Evolutionary conservation across 805 yeast species (phyloP).

Genomic region (Starmerella bombi): DNA sequence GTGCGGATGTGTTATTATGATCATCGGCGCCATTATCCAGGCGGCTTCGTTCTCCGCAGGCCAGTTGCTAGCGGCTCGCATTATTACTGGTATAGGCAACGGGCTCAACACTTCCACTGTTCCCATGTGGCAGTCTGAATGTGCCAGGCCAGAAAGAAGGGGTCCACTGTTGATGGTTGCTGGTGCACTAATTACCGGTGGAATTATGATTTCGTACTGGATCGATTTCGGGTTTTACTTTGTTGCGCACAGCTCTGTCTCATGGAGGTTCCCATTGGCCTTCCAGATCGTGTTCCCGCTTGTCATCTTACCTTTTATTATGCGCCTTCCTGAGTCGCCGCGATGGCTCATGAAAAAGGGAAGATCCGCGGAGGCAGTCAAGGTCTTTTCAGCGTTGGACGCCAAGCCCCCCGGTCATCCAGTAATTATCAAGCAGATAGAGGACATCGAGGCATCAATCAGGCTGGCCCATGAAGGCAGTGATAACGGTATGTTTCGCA

Average conservation of each 20-base stretch:
- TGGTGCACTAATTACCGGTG: constrained; percentile 52
- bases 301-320: constrained; percentile 20
- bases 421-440: constrained; percentile 5
- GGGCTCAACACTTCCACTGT: constrained; percentile 62
- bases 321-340: constrained; percentile 74
- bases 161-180: constrained; percentile 51
- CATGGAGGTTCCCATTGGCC: constrained; percentile 65
- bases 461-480: constrained; percentile 6
- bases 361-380: constrained; percentile 31
- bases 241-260: constrained; percentile 38
- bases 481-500: constrained; percentile 25
- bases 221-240: constrained; percentile 54
- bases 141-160: constrained; percentile 45
- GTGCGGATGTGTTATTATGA: constrained; percentile 36
- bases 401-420: constrained; percentile 8
- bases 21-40: constrained; percentile 48
- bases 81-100: constrained; percentile 54
- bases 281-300: constrained; percentile 32
- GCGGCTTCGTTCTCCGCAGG: constrained; percentile 43
- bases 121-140: constrained; percentile 66
- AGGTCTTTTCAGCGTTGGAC: constrained; percentile 38
- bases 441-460: constrained; percentile 11
- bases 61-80: constrained; percentile 56
- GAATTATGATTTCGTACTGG: constrained; percentile 61
- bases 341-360: constrained; percentile 64